Evolutionary conservation across 2,329 filamentous ascomycete genomes (phyloP), one percentile per base, ranked within the genome.

Genomic region (Venturia aucupariae): DNA sequence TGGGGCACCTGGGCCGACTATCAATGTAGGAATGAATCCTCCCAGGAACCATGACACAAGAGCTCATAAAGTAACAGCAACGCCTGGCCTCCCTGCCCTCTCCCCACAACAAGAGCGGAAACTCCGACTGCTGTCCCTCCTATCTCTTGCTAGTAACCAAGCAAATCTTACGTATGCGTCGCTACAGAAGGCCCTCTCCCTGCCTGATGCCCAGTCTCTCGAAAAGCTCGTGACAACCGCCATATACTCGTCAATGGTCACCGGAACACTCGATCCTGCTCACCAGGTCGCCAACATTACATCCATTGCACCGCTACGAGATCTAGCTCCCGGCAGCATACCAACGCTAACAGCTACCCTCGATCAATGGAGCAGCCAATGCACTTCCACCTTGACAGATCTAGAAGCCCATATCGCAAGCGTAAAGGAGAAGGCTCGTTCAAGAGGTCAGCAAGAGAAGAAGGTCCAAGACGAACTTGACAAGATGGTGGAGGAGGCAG

Each of bases 1-100:
- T 91, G 94, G 81, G 94, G 93, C 66, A 96, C 91, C 66, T 97
- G 91, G 80, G 79, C 84, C 66, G 84, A 88, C 70, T 97, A 96
- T 79, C 81, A 83, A 74, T 73, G 85, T 86, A 24, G n/a, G 42
- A 32, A 46, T 54, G 7, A 41, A 42, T 39, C 17, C n/a, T 30
- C 19, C 3, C 59, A 42, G n/a, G 46, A 27, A 57, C 30, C 51
- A 15, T 48, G 46, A 62, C 54, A 24, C 44, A 65, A 42, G 42
- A 55, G 13, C 46, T 64, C 27, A n/a, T 51, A 19, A 54, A n/a
- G 57, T 32, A 17, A 60, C 27, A 61, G 64, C 30, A 27, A 48
- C 24, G 41, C 62, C 77, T n/a, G 71, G 74, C 67, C 86, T 97
- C 2, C 94, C 93, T 2, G 67, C 80, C 8, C 85, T 99, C 60